A percentile compares a stretch with the other conserved stretches of the same genome.
These are phyloP conservation scores for Hemileia vastatrix DNA, from an alignment of 1,284 basidiomycete species.

Conservation along the genomic window DNA sequence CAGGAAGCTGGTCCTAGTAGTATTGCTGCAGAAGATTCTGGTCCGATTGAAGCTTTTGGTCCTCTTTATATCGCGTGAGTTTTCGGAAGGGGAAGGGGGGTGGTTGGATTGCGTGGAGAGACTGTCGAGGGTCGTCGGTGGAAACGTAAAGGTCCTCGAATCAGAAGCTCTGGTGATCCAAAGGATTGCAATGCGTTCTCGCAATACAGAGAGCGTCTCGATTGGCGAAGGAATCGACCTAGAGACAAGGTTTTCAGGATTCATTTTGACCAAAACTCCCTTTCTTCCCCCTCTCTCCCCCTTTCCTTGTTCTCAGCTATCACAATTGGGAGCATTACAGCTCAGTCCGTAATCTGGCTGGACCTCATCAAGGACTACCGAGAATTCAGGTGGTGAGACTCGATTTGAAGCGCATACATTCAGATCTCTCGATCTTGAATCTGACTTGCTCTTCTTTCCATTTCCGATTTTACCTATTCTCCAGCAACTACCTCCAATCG, in stretches of 20 bases:
- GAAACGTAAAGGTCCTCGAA: background rate
- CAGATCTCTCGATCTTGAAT: background rate
- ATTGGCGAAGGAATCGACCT: background rate
- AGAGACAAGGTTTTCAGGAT: background rate
- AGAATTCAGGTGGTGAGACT: constrained; percentile 34
- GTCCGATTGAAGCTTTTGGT: background rate
- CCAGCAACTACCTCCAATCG: constrained; percentile 8
- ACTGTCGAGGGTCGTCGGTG: background rate
- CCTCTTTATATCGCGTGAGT: background rate
- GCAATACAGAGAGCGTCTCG: background rate
- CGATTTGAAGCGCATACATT: background rate
- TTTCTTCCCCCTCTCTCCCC: background rate
- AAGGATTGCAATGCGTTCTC: background rate
- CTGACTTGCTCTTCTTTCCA: background rate
- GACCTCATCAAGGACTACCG: constrained; percentile 69
- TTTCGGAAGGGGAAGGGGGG: background rate
- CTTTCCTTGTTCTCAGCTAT: constrained; percentile 51
- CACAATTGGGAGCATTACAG: constrained; percentile 91
- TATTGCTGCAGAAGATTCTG: background rate
- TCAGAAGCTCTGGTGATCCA: background rate
- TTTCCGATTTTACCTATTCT: background rate
- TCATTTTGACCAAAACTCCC: background rate
- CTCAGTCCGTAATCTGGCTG: constrained; percentile 71
- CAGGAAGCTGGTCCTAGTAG: constrained; percentile 5
- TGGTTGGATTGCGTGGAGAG: background rate